Evolutionary conservation across 345 rosid species (phyloP).

Genomic region (Geranium rotundifolium): DNA sequence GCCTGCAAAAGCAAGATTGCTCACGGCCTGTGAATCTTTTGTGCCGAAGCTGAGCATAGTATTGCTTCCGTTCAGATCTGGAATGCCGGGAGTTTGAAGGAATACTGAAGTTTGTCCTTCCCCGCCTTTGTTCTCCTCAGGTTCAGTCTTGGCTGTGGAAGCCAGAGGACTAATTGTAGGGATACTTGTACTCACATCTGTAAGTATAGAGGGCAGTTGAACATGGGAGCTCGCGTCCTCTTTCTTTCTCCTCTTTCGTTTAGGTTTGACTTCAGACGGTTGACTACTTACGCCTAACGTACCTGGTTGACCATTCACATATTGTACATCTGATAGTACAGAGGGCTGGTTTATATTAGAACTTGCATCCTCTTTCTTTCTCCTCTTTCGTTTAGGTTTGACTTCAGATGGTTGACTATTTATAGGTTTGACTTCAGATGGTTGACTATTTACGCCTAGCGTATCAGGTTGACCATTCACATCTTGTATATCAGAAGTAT

Average conservation of each 20-base stretch:
- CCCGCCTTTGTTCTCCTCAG: not conserved
- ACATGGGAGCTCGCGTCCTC: constrained; percentile 15
- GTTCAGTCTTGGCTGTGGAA: not conserved
- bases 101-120: not conserved
- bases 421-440: no score
- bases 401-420: no score
- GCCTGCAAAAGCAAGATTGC: not conserved
- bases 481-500: not conserved
- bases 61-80: not conserved
- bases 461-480: not conserved
- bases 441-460: not conserved
- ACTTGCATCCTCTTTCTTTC: not conserved
- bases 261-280: not conserved
- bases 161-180: no score
- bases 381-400: constrained; percentile 1
- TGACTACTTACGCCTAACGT: not conserved
- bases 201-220: constrained; percentile 13
- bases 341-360: constrained; percentile 1
- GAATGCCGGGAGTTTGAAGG: not conserved
- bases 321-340: constrained; percentile 39
- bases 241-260: constrained; percentile 7
- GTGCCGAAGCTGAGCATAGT: not conserved
- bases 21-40: not conserved
- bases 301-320: constrained; percentile 3
- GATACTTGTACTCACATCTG: not conserved